Conservation (phyloP, 495 filamentous ascomycete species). For the Clohesyomyces aquaticus region DNA sequence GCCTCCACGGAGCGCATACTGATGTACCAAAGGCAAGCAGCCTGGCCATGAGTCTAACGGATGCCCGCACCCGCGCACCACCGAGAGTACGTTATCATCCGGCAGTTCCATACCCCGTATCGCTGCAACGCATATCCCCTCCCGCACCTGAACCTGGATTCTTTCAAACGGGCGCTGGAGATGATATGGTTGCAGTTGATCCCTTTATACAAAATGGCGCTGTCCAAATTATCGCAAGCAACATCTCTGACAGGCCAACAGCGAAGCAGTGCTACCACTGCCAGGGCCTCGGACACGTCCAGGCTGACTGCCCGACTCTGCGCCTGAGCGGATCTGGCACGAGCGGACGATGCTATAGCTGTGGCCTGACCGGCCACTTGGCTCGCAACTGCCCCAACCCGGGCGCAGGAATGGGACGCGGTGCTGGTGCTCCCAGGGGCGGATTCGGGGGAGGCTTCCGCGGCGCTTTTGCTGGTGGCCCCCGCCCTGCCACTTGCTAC, state of each 20-base stretch:
- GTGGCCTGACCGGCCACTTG: constrained; percentile 88
- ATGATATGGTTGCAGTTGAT: too few relatives aligned
- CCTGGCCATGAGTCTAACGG: constrained; percentile 90
- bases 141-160: not conserved
- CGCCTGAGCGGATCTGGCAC: constrained; percentile 80
- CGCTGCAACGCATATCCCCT: not conserved
- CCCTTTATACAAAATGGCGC: too few relatives aligned
- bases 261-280: constrained; percentile 99
- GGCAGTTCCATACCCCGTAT: not conserved
- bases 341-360: constrained; percentile 93
- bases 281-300: constrained; percentile 96
- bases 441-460: constrained; percentile 70
- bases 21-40: constrained; percentile 49
- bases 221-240: constrained; percentile 12
- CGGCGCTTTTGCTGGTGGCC: constrained; percentile 68
- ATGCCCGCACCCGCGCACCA: constrained; percentile 93
- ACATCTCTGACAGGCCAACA: constrained; percentile 48
- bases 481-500: constrained; percentile 93
- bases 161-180: too few relatives aligned
- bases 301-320: constrained; percentile 97
- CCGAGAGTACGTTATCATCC: constrained; percentile 68
- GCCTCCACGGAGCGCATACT: constrained; percentile 54
- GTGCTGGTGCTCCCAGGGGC: constrained; percentile 67
- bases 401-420: constrained; percentile 63
- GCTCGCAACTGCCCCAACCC: constrained; percentile 85